A percentile compares a stretch with the other conserved stretches of the same genome.
Evolutionary conservation across 306 rosid species (phyloP).

Genomic region (Prunus fruticosa): DNA sequence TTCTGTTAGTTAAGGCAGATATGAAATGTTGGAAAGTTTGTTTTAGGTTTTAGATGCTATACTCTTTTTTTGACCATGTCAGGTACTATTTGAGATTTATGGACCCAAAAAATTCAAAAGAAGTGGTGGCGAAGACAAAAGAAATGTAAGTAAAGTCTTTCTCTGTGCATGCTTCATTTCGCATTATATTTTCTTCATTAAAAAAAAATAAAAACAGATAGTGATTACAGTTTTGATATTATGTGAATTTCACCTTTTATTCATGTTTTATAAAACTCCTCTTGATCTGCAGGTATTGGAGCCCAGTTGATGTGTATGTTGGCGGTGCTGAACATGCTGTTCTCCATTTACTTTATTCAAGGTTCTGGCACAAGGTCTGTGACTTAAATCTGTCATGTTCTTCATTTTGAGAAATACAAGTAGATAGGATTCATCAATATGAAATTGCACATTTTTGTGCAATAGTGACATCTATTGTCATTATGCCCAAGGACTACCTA

Average conservation of each 20-base stretch:
- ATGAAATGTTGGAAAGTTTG: not conserved
- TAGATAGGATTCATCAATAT: conserved; percentile 6
- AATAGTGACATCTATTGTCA: conserved; percentile 14
- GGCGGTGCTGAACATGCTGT: conserved; percentile 99
- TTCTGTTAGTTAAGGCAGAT: not conserved
- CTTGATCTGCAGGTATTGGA: conserved; percentile 70
- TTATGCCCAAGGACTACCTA: not conserved
- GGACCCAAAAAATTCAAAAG: conserved; percentile 81
- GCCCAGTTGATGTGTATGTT: conserved; percentile 95
- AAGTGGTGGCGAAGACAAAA: conserved; percentile 70
- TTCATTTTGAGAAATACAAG: not conserved
- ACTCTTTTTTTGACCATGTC: conserved; percentile 11
- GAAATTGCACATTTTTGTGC: conserved; percentile 9
- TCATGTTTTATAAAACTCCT: conserved; percentile 15
- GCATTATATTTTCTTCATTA: not conserved
- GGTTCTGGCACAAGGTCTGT: conserved; percentile 99
- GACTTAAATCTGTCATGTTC: conserved; percentile 12
- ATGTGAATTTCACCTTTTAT: not conserved
- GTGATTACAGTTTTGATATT: not conserved
- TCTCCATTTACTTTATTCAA: conserved; percentile 93
- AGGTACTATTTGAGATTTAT: conserved; percentile 98
- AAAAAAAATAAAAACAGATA: not conserved
- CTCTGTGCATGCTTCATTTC: not conserved
- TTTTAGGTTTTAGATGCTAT: not conserved
- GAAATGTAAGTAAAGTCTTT: conserved; percentile 49